Conservation (phyloP, 768 basidiomycete species). For the Podaxis sp. region DNA sequence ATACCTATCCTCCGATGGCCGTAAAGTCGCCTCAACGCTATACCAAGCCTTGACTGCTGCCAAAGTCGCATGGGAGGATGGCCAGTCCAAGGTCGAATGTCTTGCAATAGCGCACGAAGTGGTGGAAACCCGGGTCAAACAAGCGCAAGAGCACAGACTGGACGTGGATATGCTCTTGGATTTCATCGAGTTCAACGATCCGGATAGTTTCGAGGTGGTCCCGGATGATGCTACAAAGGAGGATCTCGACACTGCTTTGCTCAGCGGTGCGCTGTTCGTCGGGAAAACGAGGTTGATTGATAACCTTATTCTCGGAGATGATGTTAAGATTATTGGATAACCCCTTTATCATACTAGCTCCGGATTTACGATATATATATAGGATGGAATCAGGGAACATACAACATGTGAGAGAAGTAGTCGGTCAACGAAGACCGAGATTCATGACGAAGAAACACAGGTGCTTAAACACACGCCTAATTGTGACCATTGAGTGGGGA, state of each 20-base stretch:
- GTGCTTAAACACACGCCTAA: too few species aligned
- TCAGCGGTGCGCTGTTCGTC: conserved; percentile 87
- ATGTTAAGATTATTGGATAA: conserved; percentile 32
- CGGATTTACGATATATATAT: background rate
- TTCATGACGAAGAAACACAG: too few species aligned
- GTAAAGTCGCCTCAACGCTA: conserved; percentile 64
- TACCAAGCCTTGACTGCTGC: conserved; percentile 66
- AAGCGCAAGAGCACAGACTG: conserved; percentile 30
- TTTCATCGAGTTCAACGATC: conserved; percentile 88
- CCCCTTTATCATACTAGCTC: background rate
- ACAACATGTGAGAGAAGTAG: too few species aligned
- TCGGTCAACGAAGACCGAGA: too few species aligned
- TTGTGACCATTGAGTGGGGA: too few species aligned
- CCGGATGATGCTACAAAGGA: conserved; percentile 27
- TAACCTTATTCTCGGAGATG: conserved; percentile 76
- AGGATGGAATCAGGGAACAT: background rate
- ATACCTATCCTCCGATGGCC: conserved; percentile 69
- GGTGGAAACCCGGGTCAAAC: conserved; percentile 30
- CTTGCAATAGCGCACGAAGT: conserved; percentile 41
- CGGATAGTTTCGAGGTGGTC: conserved; percentile 68
- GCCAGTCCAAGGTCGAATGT: conserved; percentile 48
- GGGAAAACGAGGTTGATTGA: conserved; percentile 91
- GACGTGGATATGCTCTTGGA: conserved; percentile 64
- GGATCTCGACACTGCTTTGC: conserved; percentile 46
- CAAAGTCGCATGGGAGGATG: conserved; percentile 50